Evolutionary conservation across 345 rosid species (phyloP).

Genomic region (Toxicodendron radicans): DNA sequence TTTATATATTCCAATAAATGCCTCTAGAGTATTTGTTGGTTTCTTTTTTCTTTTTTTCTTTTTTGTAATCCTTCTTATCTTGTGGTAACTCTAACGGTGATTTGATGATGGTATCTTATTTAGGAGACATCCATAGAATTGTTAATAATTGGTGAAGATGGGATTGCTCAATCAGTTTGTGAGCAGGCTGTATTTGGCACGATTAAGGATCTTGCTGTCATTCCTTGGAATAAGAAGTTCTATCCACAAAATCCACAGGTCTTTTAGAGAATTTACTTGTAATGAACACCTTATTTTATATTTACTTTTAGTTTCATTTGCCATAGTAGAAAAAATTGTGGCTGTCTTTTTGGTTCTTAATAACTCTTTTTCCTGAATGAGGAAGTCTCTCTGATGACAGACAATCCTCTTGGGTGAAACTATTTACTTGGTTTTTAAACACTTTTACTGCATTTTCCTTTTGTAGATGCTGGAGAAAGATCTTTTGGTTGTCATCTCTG

Average conservation of each 20-base stretch:
- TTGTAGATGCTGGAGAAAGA: slow-evolving; percentile 71
- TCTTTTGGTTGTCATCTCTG: slow-evolving; percentile 82
- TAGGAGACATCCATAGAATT: slow-evolving; percentile 96
- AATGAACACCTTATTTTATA: slow-evolving; percentile 4
- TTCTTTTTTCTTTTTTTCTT: not conserved
- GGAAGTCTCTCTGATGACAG: not conserved
- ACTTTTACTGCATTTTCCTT: slow-evolving; percentile 21
- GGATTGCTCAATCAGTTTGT: slow-evolving; percentile 68
- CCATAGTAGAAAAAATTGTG: not conserved
- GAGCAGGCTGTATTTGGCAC: slow-evolving; percentile 90
- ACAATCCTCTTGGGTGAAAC: not conserved
- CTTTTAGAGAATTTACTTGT: slow-evolving; percentile 7
- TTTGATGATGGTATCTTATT: slow-evolving; percentile 26
- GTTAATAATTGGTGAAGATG: slow-evolving; percentile 75
- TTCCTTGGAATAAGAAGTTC: slow-evolving; percentile 65
- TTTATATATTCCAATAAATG: not conserved
- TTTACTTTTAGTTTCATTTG: not conserved
- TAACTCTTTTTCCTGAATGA: slow-evolving; percentile 7
- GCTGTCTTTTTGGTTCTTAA: not conserved
- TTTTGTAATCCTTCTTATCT: not conserved
- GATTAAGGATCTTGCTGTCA: slow-evolving; percentile 77
- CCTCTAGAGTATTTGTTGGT: not conserved
- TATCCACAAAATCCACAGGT: slow-evolving; percentile 53
- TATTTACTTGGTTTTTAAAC: slow-evolving; percentile 7
- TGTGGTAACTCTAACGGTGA: slow-evolving; percentile 4